A percentile compares a stretch with the other conserved stretches of the same genome.
These are phyloP conservation scores for Pichia insulana DNA, from an alignment of 805 yeast genomes.

Conservation along the genomic window DNA sequence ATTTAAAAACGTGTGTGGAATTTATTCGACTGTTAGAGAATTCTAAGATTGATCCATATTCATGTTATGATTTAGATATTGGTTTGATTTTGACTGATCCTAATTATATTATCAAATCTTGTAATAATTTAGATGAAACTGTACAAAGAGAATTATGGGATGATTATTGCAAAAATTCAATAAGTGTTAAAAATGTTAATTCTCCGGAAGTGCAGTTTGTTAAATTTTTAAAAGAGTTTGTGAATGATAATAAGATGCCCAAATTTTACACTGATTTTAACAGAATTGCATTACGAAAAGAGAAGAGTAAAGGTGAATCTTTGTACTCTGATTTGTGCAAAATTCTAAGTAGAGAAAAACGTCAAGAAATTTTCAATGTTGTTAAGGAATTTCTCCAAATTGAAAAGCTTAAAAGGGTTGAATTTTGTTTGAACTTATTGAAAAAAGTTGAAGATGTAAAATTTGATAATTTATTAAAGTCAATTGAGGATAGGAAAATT, in stretches of 20 bases:
- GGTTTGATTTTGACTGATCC: conserved; percentile 17
- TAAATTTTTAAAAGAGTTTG: conserved; percentile 5
- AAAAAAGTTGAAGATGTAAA: neutral
- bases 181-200: neutral
- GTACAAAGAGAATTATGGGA: conserved; percentile 11
- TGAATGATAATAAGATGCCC: conserved; percentile 4
- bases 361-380: conserved; percentile 1
- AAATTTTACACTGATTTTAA: conserved; percentile 21
- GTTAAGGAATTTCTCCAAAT: neutral
- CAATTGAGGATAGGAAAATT: neutral
- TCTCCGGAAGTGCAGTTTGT: conserved; percentile 9
- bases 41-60: conserved; percentile 7
- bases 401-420: neutral
- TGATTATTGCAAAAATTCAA: conserved; percentile 6
- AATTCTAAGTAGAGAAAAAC: neutral
- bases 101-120: conserved; percentile 12
- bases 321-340: conserved; percentile 1
- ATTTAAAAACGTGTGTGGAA: neutral
- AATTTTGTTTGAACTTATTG: neutral
- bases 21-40: conserved; percentile 9
- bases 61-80: conserved; percentile 17
- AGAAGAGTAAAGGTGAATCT: neutral
- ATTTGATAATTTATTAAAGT: neutral
- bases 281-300: neutral
- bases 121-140: conserved; percentile 13